These are phyloP conservation scores for Diaporthe sp. DNA, from an alignment of 2,329 filamentous ascomycete genomes.

Conservation along the genomic window DNA sequence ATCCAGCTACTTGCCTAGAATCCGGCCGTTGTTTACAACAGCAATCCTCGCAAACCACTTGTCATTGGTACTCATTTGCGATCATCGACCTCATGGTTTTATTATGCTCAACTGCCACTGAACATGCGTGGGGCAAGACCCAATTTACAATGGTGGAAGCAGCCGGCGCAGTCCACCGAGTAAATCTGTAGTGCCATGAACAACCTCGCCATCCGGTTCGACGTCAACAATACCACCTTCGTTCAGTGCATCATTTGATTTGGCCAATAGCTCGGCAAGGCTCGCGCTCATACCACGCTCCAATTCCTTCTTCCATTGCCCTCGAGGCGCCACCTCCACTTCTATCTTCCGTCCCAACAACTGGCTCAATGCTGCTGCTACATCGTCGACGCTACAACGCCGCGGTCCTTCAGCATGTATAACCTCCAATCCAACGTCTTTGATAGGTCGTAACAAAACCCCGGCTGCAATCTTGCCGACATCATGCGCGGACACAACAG, in stretches of 20 bases:
- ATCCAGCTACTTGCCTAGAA: too few species aligned
- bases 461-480: neutral
- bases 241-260: neutral
- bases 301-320: neutral
- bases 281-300: neutral
- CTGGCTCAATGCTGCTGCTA: neutral
- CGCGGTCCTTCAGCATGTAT: neutral
- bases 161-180: neutral
- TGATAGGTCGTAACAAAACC: neutral
- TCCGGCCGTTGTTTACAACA: too few species aligned
- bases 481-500: neutral
- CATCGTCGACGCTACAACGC: neutral
- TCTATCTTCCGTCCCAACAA: neutral
- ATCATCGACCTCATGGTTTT: neutral
- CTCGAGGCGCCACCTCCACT: neutral
- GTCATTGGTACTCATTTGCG: neutral
- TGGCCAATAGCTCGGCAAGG: neutral
- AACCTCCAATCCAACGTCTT: neutral
- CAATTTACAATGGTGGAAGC: neutral
- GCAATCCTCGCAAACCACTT: too few species aligned
- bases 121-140: neutral
- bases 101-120: neutral
- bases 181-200: neutral
- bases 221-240: neutral
- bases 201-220: neutral